Evolutionary conservation across 306 rosid species (phyloP).

Genomic region (Rubus idaeus): DNA sequence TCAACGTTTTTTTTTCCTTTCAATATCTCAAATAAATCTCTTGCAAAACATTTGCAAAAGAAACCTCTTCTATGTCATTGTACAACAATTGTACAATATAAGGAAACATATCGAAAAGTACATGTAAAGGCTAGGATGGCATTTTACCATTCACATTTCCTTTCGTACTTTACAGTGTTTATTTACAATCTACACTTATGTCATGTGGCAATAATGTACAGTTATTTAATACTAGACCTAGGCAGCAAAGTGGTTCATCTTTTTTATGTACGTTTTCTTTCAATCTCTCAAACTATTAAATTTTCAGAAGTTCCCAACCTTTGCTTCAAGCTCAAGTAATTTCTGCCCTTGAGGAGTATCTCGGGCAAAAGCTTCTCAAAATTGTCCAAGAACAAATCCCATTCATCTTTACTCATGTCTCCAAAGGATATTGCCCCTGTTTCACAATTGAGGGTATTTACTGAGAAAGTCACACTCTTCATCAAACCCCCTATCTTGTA

Average conservation of each 20-base stretch:
- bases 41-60: not conserved
- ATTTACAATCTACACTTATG: constrained; percentile 51
- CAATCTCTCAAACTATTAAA: not conserved
- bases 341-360: constrained; percentile 41
- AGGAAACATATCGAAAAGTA: not conserved
- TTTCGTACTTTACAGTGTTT: constrained; percentile 19
- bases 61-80: not conserved
- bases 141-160: constrained; percentile 63
- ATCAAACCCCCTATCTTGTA: constrained; percentile 12
- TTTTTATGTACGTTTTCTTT: no score
- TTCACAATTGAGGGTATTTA: constrained; percentile 32
- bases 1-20: no score
- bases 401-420: constrained; percentile 57
- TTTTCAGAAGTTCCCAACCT: constrained; percentile 50
- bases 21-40: not conserved
- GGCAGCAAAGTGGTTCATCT: constrained; percentile 2
- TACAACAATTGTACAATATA: not conserved
- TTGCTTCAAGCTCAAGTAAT: constrained; percentile 43
- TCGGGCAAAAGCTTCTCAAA: constrained; percentile 52
- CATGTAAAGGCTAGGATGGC: constrained; percentile 54
- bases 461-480: constrained; percentile 40
- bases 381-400: constrained; percentile 62
- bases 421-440: constrained; percentile 54
- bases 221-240: constrained; percentile 4
- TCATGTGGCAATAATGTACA: constrained; percentile 42